phyloP scores from a whole-genome alignment of 2,329 filamentous ascomycete species.

The Colletotrichum caudatum region DNA sequence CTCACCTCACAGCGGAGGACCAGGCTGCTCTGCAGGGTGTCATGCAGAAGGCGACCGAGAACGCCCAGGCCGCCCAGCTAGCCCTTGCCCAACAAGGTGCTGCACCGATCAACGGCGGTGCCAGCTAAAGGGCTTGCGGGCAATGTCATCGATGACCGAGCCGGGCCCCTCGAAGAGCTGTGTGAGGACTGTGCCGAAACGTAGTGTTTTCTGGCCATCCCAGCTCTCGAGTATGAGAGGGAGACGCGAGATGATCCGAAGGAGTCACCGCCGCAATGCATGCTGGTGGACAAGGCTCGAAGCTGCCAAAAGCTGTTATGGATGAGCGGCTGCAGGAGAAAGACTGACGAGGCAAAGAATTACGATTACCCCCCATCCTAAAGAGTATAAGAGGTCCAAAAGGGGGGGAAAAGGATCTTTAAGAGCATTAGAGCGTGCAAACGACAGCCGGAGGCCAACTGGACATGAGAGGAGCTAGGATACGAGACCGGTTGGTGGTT shows the following conservation, averaged over 20 bases:
- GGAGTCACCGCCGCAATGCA: conserved; percentile 35
- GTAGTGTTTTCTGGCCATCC: conserved; percentile 21
- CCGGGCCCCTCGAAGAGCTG: conserved; percentile 36
- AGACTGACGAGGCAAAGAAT: conserved; percentile 42
- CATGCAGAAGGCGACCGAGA: conserved; percentile 71
- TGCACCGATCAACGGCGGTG: conserved; percentile 42
- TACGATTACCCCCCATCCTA: conserved; percentile 37
- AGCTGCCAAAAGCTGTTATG: conserved; percentile 35
- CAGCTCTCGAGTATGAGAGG: conserved; percentile 32
- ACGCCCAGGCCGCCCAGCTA: conserved; percentile 52
- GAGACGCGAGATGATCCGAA: conserved; percentile 41
- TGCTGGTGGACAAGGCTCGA: conserved; percentile 30
- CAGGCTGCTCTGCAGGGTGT: conserved; percentile 84
- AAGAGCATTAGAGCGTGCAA: conserved; percentile 43
- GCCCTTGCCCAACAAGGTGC: conserved; percentile 46
- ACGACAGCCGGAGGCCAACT: conserved; percentile 41
- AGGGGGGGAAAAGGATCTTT: conserved; percentile 36
- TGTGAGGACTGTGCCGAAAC: conserved; percentile 20
- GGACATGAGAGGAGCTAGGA: conserved; percentile 35
- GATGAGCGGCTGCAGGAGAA: conserved; percentile 37
- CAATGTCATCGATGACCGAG: conserved; percentile 42
- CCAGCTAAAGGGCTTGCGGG: conserved; percentile 41
- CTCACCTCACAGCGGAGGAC: conserved; percentile 83
- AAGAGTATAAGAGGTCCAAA: conserved; percentile 40
- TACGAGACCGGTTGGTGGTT: conserved; percentile 20